A percentile compares a stretch with the other conserved stretches of the same genome.
These are phyloP conservation scores for Auxenochlorella pyrenoidosa DNA, from an alignment of 139 green algal genomes.

Conservation along the genomic window DNA sequence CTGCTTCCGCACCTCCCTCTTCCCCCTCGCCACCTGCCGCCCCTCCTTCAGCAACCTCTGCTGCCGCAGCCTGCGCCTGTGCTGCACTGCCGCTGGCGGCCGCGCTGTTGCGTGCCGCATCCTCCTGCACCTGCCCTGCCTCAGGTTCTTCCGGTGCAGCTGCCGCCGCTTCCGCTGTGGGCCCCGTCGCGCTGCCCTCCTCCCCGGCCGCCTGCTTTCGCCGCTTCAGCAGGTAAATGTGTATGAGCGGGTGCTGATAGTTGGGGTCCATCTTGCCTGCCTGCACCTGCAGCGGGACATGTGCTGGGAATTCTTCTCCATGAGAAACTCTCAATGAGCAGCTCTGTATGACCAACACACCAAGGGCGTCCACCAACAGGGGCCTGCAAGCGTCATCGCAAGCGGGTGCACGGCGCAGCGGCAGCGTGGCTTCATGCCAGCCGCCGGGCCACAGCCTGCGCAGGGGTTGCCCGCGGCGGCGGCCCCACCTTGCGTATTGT, in stretches of 20 bases:
- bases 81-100: not conserved
- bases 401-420: too few species aligned
- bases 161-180: not conserved
- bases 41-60: not conserved
- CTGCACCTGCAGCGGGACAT: conserved; percentile 30
- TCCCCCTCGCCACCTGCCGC: not conserved
- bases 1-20: not conserved
- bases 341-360: too few species aligned
- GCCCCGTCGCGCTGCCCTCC: not conserved
- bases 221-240: conserved; percentile 76
- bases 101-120: too few species aligned
- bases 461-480: too few species aligned
- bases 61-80: not conserved
- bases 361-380: too few species aligned
- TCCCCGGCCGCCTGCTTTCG: conserved; percentile 31
- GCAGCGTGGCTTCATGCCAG: too few species aligned
- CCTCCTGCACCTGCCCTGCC: too few species aligned
- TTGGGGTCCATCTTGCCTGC: conserved; percentile 66
- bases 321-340: too few species aligned
- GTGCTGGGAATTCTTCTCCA: too few species aligned
- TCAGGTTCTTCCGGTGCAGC: not conserved
- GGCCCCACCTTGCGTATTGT: conserved; percentile 57
- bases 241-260: conserved; percentile 75
- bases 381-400: too few species aligned
- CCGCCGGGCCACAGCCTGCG: too few species aligned